These are phyloP conservation scores for Penicillium herquei DNA, from an alignment of 495 filamentous ascomycete genomes.

Conservation along the genomic window DNA sequence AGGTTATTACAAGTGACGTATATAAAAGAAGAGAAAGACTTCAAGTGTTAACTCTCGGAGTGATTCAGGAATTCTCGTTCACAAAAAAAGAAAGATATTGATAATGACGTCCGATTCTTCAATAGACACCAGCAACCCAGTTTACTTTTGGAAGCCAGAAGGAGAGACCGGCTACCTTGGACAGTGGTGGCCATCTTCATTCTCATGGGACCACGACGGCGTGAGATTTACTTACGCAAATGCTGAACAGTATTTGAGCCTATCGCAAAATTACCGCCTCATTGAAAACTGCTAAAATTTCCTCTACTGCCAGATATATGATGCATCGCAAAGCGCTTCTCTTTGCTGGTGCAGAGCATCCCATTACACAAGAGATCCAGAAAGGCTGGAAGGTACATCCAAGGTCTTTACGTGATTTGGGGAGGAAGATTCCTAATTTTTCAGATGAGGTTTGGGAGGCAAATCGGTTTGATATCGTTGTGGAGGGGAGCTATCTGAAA, in stretches of 20 bases:
- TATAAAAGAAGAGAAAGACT: no score
- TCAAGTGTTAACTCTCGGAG: no score
- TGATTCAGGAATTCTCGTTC: no score
- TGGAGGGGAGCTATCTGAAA: constrained; percentile 8
- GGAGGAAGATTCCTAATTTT: constrained; percentile 10
- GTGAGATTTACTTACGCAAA: constrained; percentile 6
- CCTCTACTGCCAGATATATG: constrained; percentile 1
- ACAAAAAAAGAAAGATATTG: no score
- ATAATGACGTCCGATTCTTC: background rate
- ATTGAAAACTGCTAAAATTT: background rate
- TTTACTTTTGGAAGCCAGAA: constrained; percentile 17
- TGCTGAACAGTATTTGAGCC: constrained; percentile 8
- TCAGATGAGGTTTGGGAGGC: constrained; percentile 1
- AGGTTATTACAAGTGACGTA: no score
- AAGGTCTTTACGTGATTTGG: constrained; percentile 2
- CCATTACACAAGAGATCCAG: constrained; percentile 3
- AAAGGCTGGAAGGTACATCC: constrained; percentile 9
- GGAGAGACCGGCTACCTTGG: constrained; percentile 10
- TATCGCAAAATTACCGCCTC: background rate
- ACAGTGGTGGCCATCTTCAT: constrained; percentile 16
- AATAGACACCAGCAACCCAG: background rate
- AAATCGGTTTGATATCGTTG: constrained; percentile 3
- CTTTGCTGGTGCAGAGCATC: constrained; percentile 5
- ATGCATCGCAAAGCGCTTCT: constrained; percentile 13
- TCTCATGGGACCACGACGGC: background rate